phyloP scores from a whole-genome alignment of 2,329 filamentous ascomycete genomes.

The Zalaria sp. region DNA sequence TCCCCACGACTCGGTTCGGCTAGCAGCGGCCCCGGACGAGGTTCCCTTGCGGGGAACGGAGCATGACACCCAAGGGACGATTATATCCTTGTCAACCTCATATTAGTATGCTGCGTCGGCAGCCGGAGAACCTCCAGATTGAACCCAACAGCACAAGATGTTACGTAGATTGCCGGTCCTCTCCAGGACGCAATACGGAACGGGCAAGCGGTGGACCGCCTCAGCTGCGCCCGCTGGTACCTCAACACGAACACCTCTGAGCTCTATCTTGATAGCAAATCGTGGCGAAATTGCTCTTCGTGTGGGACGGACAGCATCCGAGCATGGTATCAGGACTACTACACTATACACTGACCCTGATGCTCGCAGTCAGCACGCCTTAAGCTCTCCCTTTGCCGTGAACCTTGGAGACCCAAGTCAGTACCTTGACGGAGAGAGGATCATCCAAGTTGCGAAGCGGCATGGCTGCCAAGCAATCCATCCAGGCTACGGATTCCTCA shows the following conservation, averaged over 20 bases:
- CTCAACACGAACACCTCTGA: conserved; percentile 13
- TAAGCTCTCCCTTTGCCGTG: conserved; percentile 69
- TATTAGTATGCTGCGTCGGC: too few species aligned
- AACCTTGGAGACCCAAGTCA: conserved; percentile 71
- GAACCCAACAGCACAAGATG: conserved; percentile 2
- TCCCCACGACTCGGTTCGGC: too few species aligned
- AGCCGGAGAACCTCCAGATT: too few species aligned
- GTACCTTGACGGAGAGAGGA: conserved; percentile 87
- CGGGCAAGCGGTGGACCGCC: not conserved
- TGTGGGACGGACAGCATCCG: conserved; percentile 74
- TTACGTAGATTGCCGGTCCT: not conserved
- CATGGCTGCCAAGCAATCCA: conserved; percentile 84
- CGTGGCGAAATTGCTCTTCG: conserved; percentile 92
- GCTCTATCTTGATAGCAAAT: conserved; percentile 86
- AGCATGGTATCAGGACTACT: conserved; percentile 82
- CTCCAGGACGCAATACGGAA: not conserved
- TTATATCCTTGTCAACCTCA: too few species aligned
- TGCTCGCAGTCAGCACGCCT: conserved; percentile 71
- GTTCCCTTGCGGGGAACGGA: too few species aligned
- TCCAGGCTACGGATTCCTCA: conserved; percentile 88
- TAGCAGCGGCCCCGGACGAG: too few species aligned
- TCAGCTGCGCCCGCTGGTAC: conserved; percentile 2
- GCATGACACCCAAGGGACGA: too few species aligned
- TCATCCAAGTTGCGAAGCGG: conserved; percentile 75
- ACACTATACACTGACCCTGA: conserved; percentile 94